Evolutionary conservation across 352 stramenopile genomes (phyloP), one percentile per base, ranked within the genome.

Genomic region (Globisporangium polare): DNA sequence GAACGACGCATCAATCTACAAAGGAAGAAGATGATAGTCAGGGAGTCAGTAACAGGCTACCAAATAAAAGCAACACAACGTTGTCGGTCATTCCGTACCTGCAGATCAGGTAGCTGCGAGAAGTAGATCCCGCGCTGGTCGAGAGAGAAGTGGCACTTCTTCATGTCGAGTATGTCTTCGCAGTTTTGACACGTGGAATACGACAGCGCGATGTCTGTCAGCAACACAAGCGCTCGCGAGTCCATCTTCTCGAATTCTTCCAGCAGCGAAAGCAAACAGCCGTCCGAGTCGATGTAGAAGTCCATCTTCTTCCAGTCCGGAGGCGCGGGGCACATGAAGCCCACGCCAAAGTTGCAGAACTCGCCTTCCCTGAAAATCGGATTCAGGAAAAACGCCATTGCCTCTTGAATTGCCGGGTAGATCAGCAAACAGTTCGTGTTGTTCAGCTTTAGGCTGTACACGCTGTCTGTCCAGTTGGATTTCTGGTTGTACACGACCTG

Each of bases 71-170:
- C n/a, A n/a, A n/a, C 6, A 27, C 7, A n/a, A 60, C 33, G 26
- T 9, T 42, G 33, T 10, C 18, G 26, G 43, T 6, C 24, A 49
- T n/a, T n/a, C n/a, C 51, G 35, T 77, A 90, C 83, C 80, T 94
- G 81, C 9, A 93, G 71, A 60, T 93, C 83, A 56, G 87, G 87
- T 27, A 95, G 72, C 53, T 92, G 83, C 2, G 87, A 94, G 61
- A 95, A 94, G 60, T 92, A 95, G 22, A 95, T 65, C 1, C 87
- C 87, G 42, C 79, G 80, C 29, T 92, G 83, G 42, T 95, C 80
- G 54, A 93, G 76, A 53, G 80, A 81, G 29, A 94, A 72, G 61
- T 96, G 85, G 22, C 84, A 89, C 58, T 96, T 96, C 27, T 66
- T 85, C 69, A 92, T 80, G 61, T 93, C 82, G 9, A 72, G 55